Percentiles rank a stretch among this genome's conserved stretches.
Conservation (phyloP, 495 filamentous ascomycete genomes). For the Penicillium manginii region DNA sequence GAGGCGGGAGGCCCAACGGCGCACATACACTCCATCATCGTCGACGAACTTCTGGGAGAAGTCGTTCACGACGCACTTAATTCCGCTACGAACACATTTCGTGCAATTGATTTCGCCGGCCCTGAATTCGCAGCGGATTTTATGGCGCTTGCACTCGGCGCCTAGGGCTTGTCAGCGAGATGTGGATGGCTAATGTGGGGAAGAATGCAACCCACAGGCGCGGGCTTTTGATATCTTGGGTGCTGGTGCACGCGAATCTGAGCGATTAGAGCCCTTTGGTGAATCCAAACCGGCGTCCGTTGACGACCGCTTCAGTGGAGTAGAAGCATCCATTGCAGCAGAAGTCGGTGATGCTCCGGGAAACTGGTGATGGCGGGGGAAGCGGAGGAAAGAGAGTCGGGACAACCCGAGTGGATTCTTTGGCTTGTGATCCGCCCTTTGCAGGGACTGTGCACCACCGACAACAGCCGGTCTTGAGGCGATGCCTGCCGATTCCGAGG, state of each 20-base stretch:
- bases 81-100: slow-evolving; percentile 51
- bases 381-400: slow-evolving; percentile 18
- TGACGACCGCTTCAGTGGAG: slow-evolving; percentile 47
- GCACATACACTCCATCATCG: slow-evolving; percentile 48
- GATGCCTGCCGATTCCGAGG: not conserved
- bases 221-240: slow-evolving; percentile 53
- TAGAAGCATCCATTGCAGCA: slow-evolving; percentile 26
- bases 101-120: slow-evolving; percentile 46
- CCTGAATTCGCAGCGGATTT: slow-evolving; percentile 52
- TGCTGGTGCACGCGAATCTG: slow-evolving; percentile 24
- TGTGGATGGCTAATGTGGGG: slow-evolving; percentile 18
- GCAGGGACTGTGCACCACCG: slow-evolving; percentile 2
- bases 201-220: slow-evolving; percentile 40
- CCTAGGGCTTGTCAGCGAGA: slow-evolving; percentile 27
- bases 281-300: slow-evolving; percentile 45
- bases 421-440: not conserved
- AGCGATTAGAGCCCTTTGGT: slow-evolving; percentile 28
- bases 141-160: slow-evolving; percentile 53
- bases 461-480: not conserved
- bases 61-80: slow-evolving; percentile 53
- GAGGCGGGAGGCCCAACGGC: not conserved
- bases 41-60: slow-evolving; percentile 56
- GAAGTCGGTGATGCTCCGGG: slow-evolving; percentile 48
- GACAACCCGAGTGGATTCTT: slow-evolving; percentile 10
- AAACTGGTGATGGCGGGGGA: slow-evolving; percentile 25